These are phyloP conservation scores for Podospora tetraspora DNA, from an alignment of 495 filamentous ascomycete species.

Conservation along the genomic window DNA sequence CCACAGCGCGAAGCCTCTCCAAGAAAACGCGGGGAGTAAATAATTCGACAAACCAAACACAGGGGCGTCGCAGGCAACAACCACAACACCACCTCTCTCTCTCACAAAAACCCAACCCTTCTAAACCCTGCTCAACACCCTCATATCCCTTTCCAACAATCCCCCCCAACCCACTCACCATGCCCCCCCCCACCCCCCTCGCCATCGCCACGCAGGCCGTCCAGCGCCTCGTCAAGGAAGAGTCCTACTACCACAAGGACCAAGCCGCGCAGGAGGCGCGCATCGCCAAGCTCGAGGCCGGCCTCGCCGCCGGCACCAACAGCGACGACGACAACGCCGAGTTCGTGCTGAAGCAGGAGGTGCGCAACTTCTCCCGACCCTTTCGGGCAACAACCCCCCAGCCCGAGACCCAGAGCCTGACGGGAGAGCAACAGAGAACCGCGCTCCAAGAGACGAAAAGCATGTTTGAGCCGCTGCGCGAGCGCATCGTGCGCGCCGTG, in stretches of 20 bases:
- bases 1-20: conserved; percentile 23
- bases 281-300: conserved; percentile 61
- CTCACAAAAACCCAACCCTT: background rate
- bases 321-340: conserved; percentile 60
- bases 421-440: conserved; percentile 53
- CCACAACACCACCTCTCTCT: background rate
- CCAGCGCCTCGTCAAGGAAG: conserved; percentile 83
- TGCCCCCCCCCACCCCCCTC: conserved; percentile 30
- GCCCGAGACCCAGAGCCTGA: background rate
- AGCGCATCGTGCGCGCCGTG: conserved; percentile 62
- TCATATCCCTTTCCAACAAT: conserved; percentile 23
- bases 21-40: conserved; percentile 1
- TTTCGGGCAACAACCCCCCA: background rate
- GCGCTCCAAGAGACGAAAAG: conserved; percentile 78
- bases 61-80: background rate
- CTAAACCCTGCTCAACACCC: background rate
- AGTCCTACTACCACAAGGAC: conserved; percentile 82
- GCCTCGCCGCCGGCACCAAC: conserved; percentile 34
- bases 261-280: conserved; percentile 63
- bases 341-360: conserved; percentile 78
- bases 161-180: conserved; percentile 10
- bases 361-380: conserved; percentile 28
- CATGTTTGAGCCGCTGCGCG: conserved; percentile 62
- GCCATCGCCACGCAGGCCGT: conserved; percentile 41
- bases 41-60: conserved; percentile 5